Evolutionary conservation across 2,329 filamentous ascomycete genomes (phyloP), one percentile per base, ranked within the genome.

Genomic region (Dactylellina cionopaga): DNA sequence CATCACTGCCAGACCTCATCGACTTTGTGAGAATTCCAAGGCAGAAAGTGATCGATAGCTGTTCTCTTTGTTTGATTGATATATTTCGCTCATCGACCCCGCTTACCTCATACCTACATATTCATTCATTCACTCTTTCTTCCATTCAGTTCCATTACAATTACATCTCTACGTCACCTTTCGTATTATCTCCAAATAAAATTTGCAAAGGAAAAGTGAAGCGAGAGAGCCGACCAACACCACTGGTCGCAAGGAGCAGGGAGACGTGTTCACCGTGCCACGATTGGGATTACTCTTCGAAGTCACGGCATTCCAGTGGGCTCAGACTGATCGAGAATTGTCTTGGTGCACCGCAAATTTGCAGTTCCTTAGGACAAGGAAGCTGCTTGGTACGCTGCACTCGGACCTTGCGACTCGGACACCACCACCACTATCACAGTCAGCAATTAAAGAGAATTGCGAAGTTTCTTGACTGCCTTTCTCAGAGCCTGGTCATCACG

Each of bases 261-360:
- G 58, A 63, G 58, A 71, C 66, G 66, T 71, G 66, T 71, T 71
- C 66, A 58, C 51, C 29, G 49, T 24, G 13, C 35, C 35, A 35
- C 58, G 22, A 71, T 71, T 71, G 66, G 66, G 59, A 35, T 29
- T 44, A 19, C 24, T 17, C 43, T 25, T 22, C 56, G 31, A 17
- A 39, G 43, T 10, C 22, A 43, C 13, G 17, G 29, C n/a, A 41
- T 51, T 39, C 29, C 22, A 17, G 55, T 44, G n/a, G n/a, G 54
- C 41, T 19, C 56, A 58, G 19, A 46, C n/a, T 29, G 47, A 63
- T 56, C 41, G 65, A 54, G 44, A 58, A 43, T 51, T 58, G 58
- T 62, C 66, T 64, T 71, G 65, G 55, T 44, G 41, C 35, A 25
- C 55, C 62, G 60, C 62, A 66, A 58, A 66, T 66, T 46, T 37